Evolutionary conservation across 2,329 filamentous ascomycete species (phyloP).

Genomic region (Aulographum hederae): DNA sequence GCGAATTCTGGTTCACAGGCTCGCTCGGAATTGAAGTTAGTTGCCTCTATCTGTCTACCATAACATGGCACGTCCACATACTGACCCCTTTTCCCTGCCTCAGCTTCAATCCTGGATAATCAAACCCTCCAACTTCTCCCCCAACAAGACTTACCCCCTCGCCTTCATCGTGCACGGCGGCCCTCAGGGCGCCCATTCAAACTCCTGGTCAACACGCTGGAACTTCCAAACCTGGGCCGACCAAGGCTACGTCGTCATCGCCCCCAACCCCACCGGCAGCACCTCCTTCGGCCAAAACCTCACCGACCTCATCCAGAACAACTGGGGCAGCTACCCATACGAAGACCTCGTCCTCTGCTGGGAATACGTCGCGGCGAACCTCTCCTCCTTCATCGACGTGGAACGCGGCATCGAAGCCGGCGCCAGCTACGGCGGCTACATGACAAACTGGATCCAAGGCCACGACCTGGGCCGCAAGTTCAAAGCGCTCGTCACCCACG

Average conservation of each 20-base stretch:
- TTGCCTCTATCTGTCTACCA: slow-evolving; percentile 38
- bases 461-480: slow-evolving; percentile 67
- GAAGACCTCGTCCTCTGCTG: slow-evolving; percentile 64
- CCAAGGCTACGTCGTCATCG: slow-evolving; percentile 68
- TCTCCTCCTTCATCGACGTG: slow-evolving; percentile 50
- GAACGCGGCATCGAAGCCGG: slow-evolving; percentile 53
- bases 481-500: slow-evolving; percentile 75
- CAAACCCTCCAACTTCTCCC: slow-evolving; percentile 45
- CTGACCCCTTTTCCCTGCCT: slow-evolving; percentile 43
- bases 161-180: slow-evolving; percentile 70
- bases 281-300: slow-evolving; percentile 68
- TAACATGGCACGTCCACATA: slow-evolving; percentile 43
- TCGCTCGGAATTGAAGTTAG: slow-evolving; percentile 15
- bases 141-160: slow-evolving; percentile 57
- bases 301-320: slow-evolving; percentile 54
- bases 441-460: slow-evolving; percentile 72
- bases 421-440: slow-evolving; percentile 29
- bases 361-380: slow-evolving; percentile 48
- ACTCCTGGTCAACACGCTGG: slow-evolving; percentile 69
- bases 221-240: slow-evolving; percentile 75
- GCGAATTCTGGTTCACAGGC: slow-evolving; percentile 43
- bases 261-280: slow-evolving; percentile 68
- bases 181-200: slow-evolving; percentile 57
- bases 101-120: slow-evolving; percentile 59
- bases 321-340: slow-evolving; percentile 80